Evolutionary conservation across 2,329 filamentous ascomycete genomes (phyloP), one percentile per base, ranked within the genome.

Genomic region (Coniella lustricola): DNA sequence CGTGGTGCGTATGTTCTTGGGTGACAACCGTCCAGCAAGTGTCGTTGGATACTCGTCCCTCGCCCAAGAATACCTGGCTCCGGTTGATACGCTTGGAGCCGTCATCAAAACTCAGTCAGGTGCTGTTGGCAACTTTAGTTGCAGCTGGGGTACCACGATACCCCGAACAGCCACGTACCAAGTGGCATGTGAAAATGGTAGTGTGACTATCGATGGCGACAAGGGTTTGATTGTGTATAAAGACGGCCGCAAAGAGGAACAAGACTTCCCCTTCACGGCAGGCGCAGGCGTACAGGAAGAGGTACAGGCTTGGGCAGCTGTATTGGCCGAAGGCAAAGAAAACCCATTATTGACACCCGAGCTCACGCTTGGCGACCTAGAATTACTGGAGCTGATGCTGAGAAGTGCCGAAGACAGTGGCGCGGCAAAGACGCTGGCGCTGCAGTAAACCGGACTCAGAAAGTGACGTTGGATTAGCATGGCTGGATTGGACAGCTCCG

Each of bases 11-110:
- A 62, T 77, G 35, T 59, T 88, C 33, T 64, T 87, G 2, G 68
- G 75, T 39, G 44, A 72, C 33, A 65, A 70, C 13, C 65, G 73
- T 14, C 62, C 66, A 8, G 31, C 39, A 3, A 68, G 62, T 20
- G 64, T 82, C 4, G 67, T 71, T n/a, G 80, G 79, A 0, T 76
- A 76, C 48, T 78, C 79, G 0, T 60, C 65, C 4, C 72, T 75
- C 52, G 62, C 75, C 39, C 71, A 76, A 51, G 58, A 69, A 37
- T 71, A 83, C 58, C 67, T 87, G 2, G 71, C 77, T 2, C 82
- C 82, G 0, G 70, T 84, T 1, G 84, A 87, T 58, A 82, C 81
- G 2, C 67, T 85, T 46, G 74, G 78, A 56, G 79, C 80, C 5
- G 68, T 77, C 2, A 54, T 82, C 33, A 72, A 70, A 58, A 73